Evolutionary conservation across 2,329 filamentous ascomycete species (phyloP).

Genomic region (Scytalidium lignicola): DNA sequence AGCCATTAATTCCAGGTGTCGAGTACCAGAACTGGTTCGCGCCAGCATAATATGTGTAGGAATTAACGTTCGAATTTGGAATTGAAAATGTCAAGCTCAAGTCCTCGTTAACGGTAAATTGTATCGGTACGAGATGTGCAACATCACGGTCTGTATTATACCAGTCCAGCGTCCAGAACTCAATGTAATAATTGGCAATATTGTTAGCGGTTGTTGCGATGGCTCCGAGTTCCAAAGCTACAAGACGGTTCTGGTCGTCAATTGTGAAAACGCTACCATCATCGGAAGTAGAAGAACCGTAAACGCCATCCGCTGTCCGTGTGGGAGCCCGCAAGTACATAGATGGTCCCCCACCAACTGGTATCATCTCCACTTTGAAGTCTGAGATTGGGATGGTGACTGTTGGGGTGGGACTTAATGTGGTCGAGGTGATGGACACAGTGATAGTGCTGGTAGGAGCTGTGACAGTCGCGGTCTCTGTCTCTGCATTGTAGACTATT

Average conservation of each 20-base stretch:
- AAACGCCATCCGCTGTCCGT: not conserved
- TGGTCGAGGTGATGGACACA: not conserved
- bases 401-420: not conserved
- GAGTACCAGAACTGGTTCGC: not conserved
- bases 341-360: not conserved
- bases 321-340: not conserved
- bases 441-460: not conserved
- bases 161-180: not conserved
- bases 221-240: not conserved
- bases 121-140: not conserved
- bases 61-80: not conserved
- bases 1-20: not conserved
- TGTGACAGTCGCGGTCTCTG: not conserved
- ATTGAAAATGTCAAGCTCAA: not conserved
- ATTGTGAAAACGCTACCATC: not conserved
- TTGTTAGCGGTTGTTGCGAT: not conserved
- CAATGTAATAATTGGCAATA: not conserved
- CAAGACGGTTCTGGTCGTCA: not conserved
- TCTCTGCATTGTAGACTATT: not conserved
- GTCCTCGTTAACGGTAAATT: not conserved
- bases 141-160: not conserved
- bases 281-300: not conserved
- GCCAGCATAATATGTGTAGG: not conserved
- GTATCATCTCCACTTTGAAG: not conserved
- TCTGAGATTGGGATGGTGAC: not conserved